A percentile compares a stretch with the other conserved stretches of the same genome.
Conservation (phyloP, 2,329 filamentous ascomycete genomes). For the Phyllosticta citribraziliensis region DNA sequence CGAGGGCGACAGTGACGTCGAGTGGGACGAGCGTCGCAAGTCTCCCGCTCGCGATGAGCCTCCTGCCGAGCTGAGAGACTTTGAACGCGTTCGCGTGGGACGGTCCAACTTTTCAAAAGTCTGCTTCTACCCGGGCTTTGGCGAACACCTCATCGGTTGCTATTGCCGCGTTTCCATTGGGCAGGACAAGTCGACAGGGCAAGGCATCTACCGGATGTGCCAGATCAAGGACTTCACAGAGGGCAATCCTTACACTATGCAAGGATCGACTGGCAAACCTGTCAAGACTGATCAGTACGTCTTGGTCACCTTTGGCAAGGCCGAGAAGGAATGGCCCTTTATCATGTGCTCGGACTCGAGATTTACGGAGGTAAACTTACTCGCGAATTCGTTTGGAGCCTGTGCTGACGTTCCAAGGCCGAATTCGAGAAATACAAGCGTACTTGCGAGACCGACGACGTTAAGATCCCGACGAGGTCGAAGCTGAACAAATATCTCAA, state of each 20-base stretch:
- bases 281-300: slow-evolving; percentile 84
- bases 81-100: slow-evolving; percentile 74
- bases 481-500: slow-evolving; percentile 61
- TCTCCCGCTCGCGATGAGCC: slow-evolving; percentile 51
- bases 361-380: slow-evolving; percentile 62
- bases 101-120: slow-evolving; percentile 80
- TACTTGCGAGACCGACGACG: slow-evolving; percentile 54
- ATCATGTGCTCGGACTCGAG: slow-evolving; percentile 76
- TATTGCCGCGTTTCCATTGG: slow-evolving; percentile 81
- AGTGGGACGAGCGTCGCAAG: slow-evolving; percentile 52
- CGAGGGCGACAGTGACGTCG: slow-evolving; percentile 69
- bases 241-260: slow-evolving; percentile 75
- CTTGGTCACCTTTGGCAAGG: slow-evolving; percentile 69
- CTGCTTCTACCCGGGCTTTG: slow-evolving; percentile 88
- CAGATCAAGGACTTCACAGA: slow-evolving; percentile 75
- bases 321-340: slow-evolving; percentile 79
- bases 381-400: background rate
- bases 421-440: slow-evolving; percentile 78
- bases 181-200: slow-evolving; percentile 59
- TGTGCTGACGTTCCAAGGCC: slow-evolving; percentile 34
- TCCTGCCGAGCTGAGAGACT: slow-evolving; percentile 66
- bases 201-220: slow-evolving; percentile 78
- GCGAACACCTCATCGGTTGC: slow-evolving; percentile 69
- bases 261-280: slow-evolving; percentile 59
- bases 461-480: slow-evolving; percentile 64